Base-by-base conservation (phyloP, 768 basidiomycete genomes). In the Leccinellum rugosiceps region DNA sequence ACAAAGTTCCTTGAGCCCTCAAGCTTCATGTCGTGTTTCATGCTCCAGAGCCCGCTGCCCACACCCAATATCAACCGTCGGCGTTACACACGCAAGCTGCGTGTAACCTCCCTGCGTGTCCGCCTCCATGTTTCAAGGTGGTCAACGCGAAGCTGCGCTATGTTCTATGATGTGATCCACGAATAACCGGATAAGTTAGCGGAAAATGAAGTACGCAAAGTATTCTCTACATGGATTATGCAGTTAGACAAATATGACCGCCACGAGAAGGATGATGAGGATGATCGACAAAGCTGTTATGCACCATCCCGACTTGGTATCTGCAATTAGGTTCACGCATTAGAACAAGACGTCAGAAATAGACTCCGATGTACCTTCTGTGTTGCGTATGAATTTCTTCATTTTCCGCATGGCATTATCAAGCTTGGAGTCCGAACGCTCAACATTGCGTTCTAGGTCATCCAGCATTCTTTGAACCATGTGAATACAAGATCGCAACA, bases 221-320 rank as follows among this genome's bases (percentile, higher is more conserved):
- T 59, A 60, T 58, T 46, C 53, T 60, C 56, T 50, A 46, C 28
- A 46, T 23, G 32, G 19, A 35, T 2, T 21, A 50, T 41, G 44
- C 14, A 28, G 35, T 73, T 58, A 94, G 53, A 92, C 70, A 46
- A 97, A 75, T 32, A 98, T 88, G 45, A 94, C 91, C 6, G 86
- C 83, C 31, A 94, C 71, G 11, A 98, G 78, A 21, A 98, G 77
- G 28, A 87, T 77, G 72, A 86, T 76, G 1, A 98, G 79, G 21
- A 98, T 78, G 35, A 94, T 78, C 41, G 92, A 90, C 30, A 98
- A 78, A 54, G 95, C 84, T 31, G 86, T 79, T 53, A 98, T 89
- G 69, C 92, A 94, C 87, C 91, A 97, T 31, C 90, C 90, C 34
- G 91, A 93, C 59, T 88, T 88, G 43, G 86, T 90, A 69, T 94